Base-by-base conservation (phyloP, 2,329 filamentous ascomycete species). In the Aspergillus neotritici region DNA sequence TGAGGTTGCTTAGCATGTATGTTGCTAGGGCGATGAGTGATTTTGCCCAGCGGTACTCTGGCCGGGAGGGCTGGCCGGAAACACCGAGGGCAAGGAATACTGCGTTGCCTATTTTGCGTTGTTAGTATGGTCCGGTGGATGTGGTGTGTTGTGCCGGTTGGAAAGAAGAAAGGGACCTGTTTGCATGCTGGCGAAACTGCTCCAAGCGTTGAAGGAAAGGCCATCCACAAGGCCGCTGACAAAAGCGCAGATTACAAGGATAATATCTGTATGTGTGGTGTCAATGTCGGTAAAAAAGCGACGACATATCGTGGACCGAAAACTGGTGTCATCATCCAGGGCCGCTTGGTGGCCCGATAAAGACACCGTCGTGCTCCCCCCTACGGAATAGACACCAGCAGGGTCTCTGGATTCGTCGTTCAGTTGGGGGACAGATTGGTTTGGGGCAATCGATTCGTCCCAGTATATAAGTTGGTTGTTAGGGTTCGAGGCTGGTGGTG, bases 141-240 rank as follows among this genome's bases (percentile, higher is more conserved):
- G 4, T 4, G 17, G 17, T 6, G 4, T 25, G 4, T 25, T 9
- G 5, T 7, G n/a, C 4, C 16, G 15, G 16, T 15, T 11, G 7
- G 11, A 17, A 21, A 4, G 15, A 14, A 47, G 53, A 12, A 6
- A 40, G 40, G 32, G 53, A 68, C 67, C 67, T 42, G 66, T 68
- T 48, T 70, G 67, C 66, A 70, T 69, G 49, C 66, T 66, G 17
- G 65, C 57, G 42, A 69, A 70, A 51, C 63, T 68, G 3, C 61
- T 65, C 66, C 66, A 69, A 38, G 65, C 64, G 44, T 68, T 68
- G 50, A 67, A 69, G 2, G 65, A 65, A 12, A 68, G 45, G 15
- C 64, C 64, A 34, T 70, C 67, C 7, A 69, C 61, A 11, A 70
- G 52, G 9, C 67, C 67, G 31, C 63, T 60, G 5, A 67, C 60